phyloP scores from a whole-genome alignment of 202 grass and related monocot genomes.

The Setaria viridis region DNA sequence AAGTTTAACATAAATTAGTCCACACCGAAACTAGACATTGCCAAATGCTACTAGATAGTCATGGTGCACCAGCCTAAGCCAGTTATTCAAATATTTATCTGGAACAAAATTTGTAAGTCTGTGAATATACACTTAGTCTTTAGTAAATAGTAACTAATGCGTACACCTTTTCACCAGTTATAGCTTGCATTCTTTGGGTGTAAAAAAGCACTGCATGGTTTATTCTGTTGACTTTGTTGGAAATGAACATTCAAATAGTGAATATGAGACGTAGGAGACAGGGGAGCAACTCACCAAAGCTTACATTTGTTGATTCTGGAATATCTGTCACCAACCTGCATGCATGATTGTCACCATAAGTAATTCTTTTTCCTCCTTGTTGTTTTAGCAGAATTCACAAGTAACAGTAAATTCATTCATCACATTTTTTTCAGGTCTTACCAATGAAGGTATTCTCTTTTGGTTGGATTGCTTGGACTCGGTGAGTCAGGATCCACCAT shows the following conservation, averaged over 20 bases:
- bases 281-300: conserved; percentile 61
- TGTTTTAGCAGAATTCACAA: background rate
- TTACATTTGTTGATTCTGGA: conserved; percentile 79
- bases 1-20: conserved; percentile 17
- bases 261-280: conserved; percentile 20
- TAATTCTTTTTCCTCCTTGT: conserved; percentile 7
- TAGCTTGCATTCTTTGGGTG: conserved; percentile 21
- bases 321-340: conserved; percentile 98
- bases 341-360: conserved; percentile 45
- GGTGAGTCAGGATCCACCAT: conserved; percentile 98
- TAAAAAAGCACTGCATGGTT: background rate
- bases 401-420: conserved; percentile 25
- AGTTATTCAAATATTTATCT: conserved; percentile 33
- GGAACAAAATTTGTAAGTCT: conserved; percentile 27
- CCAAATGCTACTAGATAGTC: background rate
- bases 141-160: conserved; percentile 5
- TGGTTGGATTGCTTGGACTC: conserved; percentile 94
- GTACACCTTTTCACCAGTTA: conserved; percentile 6
- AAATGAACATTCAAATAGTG: conserved; percentile 36
- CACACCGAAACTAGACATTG: conserved; percentile 20
- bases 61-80: conserved; percentile 7
- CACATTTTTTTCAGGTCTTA: conserved; percentile 58
- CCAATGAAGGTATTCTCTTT: conserved; percentile 98
- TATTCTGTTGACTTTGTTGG: conserved; percentile 12
- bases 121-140: conserved; percentile 31